Percentiles rank a stretch among this genome's conserved stretches.
Conservation (phyloP, 2,329 filamentous ascomycete genomes). For the Aspergillus nomiae region DNA sequence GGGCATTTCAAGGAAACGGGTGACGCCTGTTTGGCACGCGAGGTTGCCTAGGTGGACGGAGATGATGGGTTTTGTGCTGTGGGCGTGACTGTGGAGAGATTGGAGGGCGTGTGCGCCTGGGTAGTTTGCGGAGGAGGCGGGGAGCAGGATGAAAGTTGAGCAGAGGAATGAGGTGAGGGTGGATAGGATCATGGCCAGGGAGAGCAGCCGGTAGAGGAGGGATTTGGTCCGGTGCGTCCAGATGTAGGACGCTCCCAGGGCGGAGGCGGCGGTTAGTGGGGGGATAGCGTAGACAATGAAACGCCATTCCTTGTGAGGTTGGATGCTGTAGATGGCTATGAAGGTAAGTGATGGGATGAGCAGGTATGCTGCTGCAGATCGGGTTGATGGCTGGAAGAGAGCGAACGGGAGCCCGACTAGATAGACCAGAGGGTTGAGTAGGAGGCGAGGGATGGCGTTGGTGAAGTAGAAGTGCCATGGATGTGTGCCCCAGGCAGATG, state of each 20-base stretch:
- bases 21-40: conserved; percentile 65
- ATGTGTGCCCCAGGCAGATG: conserved; percentile 83
- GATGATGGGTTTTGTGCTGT: conserved; percentile 30
- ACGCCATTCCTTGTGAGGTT: conserved; percentile 94
- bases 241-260: conserved; percentile 71
- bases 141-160: conserved; percentile 71
- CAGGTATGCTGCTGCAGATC: conserved; percentile 53
- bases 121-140: conserved; percentile 86
- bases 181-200: conserved; percentile 60
- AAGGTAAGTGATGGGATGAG: conserved; percentile 71
- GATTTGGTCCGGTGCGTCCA: conserved; percentile 68
- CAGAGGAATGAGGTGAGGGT: conserved; percentile 61
- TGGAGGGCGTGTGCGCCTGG: conserved; percentile 80
- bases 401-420: conserved; percentile 54
- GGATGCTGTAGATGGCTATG: conserved; percentile 76
- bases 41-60: conserved; percentile 62
- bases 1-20: conserved; percentile 56
- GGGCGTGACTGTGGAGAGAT: conserved; percentile 38
- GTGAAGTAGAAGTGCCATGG: conserved; percentile 86
- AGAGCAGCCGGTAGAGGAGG: conserved; percentile 56
- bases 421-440: conserved; percentile 75
- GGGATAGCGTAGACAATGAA: conserved; percentile 92
- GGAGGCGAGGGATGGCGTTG: conserved; percentile 76
- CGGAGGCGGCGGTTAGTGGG: conserved; percentile 73
- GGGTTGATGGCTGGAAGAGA: conserved; percentile 55